Percentiles rank a stretch among this genome's conserved stretches.
These are phyloP conservation scores for Ceratocystis huliohia DNA, from an alignment of 2,329 filamentous ascomycete species.

Conservation along the genomic window DNA sequence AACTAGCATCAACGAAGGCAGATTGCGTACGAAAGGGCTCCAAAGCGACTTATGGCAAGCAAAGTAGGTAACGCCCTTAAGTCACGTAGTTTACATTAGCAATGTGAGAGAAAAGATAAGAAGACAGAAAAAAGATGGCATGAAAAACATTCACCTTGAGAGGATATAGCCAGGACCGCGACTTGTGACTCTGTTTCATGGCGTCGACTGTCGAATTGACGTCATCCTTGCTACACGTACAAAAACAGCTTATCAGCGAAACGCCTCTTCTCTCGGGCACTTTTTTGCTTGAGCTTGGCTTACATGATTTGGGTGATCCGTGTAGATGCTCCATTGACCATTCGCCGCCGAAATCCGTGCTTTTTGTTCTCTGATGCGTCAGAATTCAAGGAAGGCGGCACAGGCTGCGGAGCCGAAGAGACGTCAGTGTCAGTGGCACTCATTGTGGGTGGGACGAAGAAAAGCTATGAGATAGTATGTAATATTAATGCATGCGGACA, in stretches of 20 bases:
- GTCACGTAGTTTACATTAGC: constrained; percentile 3
- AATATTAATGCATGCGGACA: not conserved
- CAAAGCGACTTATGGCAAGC: constrained; percentile 42
- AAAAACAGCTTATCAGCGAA: not conserved
- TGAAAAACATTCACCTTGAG: constrained; percentile 42
- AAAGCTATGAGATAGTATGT: not conserved
- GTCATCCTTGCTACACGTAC: constrained; percentile 12
- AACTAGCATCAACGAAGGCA: constrained; percentile 52
- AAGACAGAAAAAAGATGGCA: too few relatives aligned
- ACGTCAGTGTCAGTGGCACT: not conserved
- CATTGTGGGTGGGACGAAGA: not conserved
- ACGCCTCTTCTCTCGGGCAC: not conserved
- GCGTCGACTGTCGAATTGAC: constrained; percentile 7
- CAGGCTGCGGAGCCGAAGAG: not conserved
- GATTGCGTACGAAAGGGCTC: constrained; percentile 44
- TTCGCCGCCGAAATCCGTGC: constrained; percentile 44
- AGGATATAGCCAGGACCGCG: constrained; percentile 50
- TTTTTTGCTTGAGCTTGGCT: constrained; percentile 7
- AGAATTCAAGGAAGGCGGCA: not conserved
- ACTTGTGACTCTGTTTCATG: constrained; percentile 5
- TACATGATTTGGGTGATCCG: constrained; percentile 12
- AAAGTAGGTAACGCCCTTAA: constrained; percentile 48
- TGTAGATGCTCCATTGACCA: constrained; percentile 23
- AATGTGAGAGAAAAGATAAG: not conserved
- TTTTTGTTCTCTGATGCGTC: constrained; percentile 16